Conservation (phyloP, 768 basidiomycete genomes). For the Leucocoprinus leucothites region DNA sequence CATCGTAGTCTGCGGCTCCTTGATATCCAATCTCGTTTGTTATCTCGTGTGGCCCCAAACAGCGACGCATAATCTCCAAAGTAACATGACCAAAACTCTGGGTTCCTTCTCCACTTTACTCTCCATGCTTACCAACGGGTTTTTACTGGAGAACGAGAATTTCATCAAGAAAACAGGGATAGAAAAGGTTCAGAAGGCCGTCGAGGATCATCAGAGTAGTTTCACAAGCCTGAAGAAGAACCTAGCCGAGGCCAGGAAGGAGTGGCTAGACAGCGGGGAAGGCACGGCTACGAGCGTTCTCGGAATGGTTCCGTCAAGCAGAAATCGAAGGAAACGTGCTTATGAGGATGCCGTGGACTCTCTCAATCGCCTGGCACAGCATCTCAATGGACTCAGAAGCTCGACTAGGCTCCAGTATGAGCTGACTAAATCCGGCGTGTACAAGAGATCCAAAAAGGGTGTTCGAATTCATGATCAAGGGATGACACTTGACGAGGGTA, state of each 20-base stretch:
- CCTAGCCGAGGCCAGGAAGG: slow-evolving; percentile 82
- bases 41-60: slow-evolving; percentile 81
- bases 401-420: slow-evolving; percentile 85
- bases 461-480: slow-evolving; percentile 7
- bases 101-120: slow-evolving; percentile 89
- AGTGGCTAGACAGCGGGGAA: slow-evolving; percentile 49
- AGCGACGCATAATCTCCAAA: slow-evolving; percentile 79
- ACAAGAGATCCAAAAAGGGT: slow-evolving; percentile 18
- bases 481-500: slow-evolving; percentile 28
- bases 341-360: slow-evolving; percentile 88
- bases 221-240: slow-evolving; percentile 89
- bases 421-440: slow-evolving; percentile 56
- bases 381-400: slow-evolving; percentile 84
- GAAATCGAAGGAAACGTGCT: slow-evolving; percentile 42
- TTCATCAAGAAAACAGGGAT: slow-evolving; percentile 50
- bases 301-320: slow-evolving; percentile 7
- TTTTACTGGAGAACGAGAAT: slow-evolving; percentile 71
- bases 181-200: slow-evolving; percentile 72
- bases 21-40: slow-evolving; percentile 83
- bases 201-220: slow-evolving; percentile 81
- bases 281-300: slow-evolving; percentile 15
- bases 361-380: slow-evolving; percentile 89
- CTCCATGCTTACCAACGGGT: slow-evolving; percentile 76
- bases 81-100: slow-evolving; percentile 80
- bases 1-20: slow-evolving; percentile 74